Base-by-base conservation (phyloP, 1,284 basidiomycete species). In the Austroboletus niveus region DNA sequence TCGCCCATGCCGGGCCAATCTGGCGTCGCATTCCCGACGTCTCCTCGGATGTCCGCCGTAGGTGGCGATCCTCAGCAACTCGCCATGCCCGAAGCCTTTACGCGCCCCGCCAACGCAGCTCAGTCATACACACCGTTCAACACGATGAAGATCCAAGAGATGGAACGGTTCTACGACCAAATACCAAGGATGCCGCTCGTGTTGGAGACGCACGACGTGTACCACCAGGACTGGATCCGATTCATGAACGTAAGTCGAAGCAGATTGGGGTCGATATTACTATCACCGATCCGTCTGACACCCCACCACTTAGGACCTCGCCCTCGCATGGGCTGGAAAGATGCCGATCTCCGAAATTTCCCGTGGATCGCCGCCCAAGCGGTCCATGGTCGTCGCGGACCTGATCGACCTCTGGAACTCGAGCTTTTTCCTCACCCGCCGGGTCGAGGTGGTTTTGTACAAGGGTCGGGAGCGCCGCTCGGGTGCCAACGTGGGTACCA, bases 321-420 rank as follows among this genome's bases (percentile, higher is more conserved):
- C 79, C 14, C 74, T 86, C 22, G 80, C 84, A 1, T 90, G 88
- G 89, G 75, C 78, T 20, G 84, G 82, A n/a, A 80, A 78, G 53
- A 76, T 89, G 51, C 85, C 86, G 5, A 75, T 86, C 20, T 77
- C 81, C 5, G 74, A 78, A 29, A 69, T 75, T 48, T 63, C 71
- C 38, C 68, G 69, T 30, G 78, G 77, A 29, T 74, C 75, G 52
- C 64, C 72, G 34, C 79, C 82, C 15, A 82, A 79, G 60, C 78
- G 82, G 15, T 77, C 85, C 29, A 73, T 70, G 14, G 72, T 89
- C 36, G 69, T 81, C n/a, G 78, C 79, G 15, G 85, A 89, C 61
- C 74, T 90, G 31, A 72, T 91, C 56, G 82, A 89, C 56, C 72
- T 87, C 32, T 92, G 89, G 89, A 91, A 91, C 64, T 66, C 69